Conservation (phyloP, 768 basidiomycete genomes). For the Lenzites betulinus region DNA sequence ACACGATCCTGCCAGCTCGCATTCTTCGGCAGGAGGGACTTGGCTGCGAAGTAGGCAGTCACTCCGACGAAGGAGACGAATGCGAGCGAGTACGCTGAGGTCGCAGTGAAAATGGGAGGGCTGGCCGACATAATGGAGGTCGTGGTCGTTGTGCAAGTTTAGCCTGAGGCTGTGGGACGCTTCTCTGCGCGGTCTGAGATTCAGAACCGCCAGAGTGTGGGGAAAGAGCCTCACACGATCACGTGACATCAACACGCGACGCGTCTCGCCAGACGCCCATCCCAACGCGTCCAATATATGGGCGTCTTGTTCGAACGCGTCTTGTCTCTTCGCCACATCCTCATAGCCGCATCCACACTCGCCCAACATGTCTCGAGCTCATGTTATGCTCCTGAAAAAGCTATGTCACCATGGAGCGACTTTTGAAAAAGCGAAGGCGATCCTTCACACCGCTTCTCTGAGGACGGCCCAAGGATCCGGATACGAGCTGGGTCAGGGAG, state of each 20-base stretch:
- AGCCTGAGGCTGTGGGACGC: too few species aligned
- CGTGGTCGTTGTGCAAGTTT: not conserved
- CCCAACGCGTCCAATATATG: not conserved
- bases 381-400: slow-evolving; percentile 22
- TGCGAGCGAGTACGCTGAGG: slow-evolving; percentile 63
- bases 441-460: slow-evolving; percentile 40
- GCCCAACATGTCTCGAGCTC: slow-evolving; percentile 32
- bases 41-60: slow-evolving; percentile 54
- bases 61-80: slow-evolving; percentile 55
- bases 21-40: slow-evolving; percentile 60
- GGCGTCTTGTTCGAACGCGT: not conserved
- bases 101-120: slow-evolving; percentile 50
- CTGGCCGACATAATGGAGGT: slow-evolving; percentile 17
- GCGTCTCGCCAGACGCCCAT: not conserved
- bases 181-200: too few species aligned
- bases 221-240: slow-evolving; percentile 14
- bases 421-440: slow-evolving; percentile 32
- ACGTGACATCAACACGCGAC: slow-evolving; percentile 6
- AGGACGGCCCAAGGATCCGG: slow-evolving; percentile 55
- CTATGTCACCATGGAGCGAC: slow-evolving; percentile 40
- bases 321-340: slow-evolving; percentile 3
- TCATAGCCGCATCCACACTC: not conserved
- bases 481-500: slow-evolving; percentile 41
- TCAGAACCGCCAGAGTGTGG: not conserved
- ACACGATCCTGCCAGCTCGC: slow-evolving; percentile 64